Percentiles rank a stretch among this genome's conserved stretches.
phyloP scores from a whole-genome alignment of 495 filamentous ascomycete species.

The Aspergillus nidulans region DNA sequence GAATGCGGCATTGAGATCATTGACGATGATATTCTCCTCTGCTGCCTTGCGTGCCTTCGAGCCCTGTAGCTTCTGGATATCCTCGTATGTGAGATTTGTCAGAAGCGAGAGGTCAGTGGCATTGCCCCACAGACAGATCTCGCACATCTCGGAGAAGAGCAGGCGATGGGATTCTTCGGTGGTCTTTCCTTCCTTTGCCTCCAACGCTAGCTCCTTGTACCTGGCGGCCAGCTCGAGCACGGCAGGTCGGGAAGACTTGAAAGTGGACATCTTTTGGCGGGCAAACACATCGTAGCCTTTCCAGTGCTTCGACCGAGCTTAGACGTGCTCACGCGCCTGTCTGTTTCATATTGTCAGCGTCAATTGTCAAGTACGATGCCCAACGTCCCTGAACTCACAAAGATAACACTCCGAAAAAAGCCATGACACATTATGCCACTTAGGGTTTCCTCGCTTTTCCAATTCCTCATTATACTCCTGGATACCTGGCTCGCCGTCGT shows the following conservation, averaged over 20 bases:
- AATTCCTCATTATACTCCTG: conserved; percentile 82
- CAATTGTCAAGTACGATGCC: conserved; percentile 1
- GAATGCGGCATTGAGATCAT: conserved; percentile 74
- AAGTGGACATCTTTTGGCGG: conserved; percentile 87
- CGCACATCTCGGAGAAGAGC: conserved; percentile 88
- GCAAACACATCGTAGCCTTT: conserved; percentile 89
- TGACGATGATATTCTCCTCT: conserved; percentile 84
- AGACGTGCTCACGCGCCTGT: conserved; percentile 73
- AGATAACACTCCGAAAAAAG: conserved; percentile 92
- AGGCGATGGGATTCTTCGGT: conserved; percentile 67
- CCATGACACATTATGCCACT: conserved; percentile 84
- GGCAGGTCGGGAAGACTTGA: conserved; percentile 86
- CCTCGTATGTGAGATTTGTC: conserved; percentile 85
- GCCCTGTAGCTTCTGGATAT: conserved; percentile 93
- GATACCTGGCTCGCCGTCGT: conserved; percentile 78
- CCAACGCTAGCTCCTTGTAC: conserved; percentile 61
- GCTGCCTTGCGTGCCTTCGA: conserved; percentile 75
- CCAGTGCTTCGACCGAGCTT: conserved; percentile 78
- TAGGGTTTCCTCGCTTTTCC: conserved; percentile 64
- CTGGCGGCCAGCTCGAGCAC: conserved; percentile 80
- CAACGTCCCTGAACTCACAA: conserved; percentile 55
- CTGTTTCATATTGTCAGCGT: conserved; percentile 18
- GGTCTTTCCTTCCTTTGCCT: conserved; percentile 47
- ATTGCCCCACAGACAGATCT: conserved; percentile 98
- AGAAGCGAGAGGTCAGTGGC: conserved; percentile 91